phyloP scores from a whole-genome alignment of 106 monocot genomes.

The Allium cepa region DNA sequence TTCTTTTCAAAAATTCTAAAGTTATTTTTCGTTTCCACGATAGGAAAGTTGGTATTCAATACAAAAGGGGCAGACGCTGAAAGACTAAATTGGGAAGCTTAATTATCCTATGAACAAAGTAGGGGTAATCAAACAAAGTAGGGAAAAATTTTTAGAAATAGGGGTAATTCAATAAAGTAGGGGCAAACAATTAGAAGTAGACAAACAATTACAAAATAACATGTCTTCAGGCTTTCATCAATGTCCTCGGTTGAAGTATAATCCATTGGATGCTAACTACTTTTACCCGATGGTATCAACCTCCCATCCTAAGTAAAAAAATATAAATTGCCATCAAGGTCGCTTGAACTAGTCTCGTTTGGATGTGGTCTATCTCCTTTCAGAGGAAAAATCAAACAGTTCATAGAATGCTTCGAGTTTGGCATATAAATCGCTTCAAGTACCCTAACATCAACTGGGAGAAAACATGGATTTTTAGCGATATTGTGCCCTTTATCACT shows the following conservation, averaged over 20 bases:
- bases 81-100: too few relatives aligned
- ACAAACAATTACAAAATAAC: too few relatives aligned
- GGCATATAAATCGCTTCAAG: conserved; percentile 85
- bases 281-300: conserved; percentile 69
- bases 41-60: too few relatives aligned
- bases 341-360: conserved; percentile 90
- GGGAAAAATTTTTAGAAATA: too few relatives aligned
- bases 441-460: conserved; percentile 84
- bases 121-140: too few relatives aligned
- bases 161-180: too few relatives aligned
- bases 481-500: conserved; percentile 66
- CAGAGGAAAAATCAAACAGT: conserved; percentile 91
- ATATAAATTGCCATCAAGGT: conserved; percentile 88
- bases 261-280: conserved; percentile 66
- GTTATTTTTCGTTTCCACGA: too few relatives aligned
- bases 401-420: conserved; percentile 69
- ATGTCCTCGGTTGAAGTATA: conserved; percentile 45
- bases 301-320: conserved; percentile 83
- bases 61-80: too few relatives aligned
- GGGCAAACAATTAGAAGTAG: too few relatives aligned
- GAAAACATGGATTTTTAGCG: conserved; percentile 95
- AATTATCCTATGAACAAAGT: too few relatives aligned
- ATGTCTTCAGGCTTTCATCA: too few relatives aligned
- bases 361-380: conserved; percentile 90
- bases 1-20: too few relatives aligned